Conservation (phyloP, 495 filamentous ascomycete genomes). For the Trichocladium uniseriatum region DNA sequence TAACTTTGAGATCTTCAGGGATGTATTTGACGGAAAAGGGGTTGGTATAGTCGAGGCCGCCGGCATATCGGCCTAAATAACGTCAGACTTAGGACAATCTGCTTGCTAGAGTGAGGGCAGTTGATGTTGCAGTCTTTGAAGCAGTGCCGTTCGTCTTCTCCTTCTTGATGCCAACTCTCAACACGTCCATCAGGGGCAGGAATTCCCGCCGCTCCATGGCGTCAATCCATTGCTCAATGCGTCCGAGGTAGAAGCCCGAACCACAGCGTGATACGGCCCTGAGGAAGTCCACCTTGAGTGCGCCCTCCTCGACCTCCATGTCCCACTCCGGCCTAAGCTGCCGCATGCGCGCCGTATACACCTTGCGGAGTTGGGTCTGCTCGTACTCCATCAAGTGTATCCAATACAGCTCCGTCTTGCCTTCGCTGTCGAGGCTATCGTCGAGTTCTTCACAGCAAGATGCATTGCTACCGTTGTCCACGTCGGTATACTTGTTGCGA, state of each 20-base stretch:
- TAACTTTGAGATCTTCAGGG: conserved; percentile 45
- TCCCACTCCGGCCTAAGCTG: conserved; percentile 17
- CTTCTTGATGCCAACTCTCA: conserved; percentile 21
- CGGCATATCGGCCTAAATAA: background rate
- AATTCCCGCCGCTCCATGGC: conserved; percentile 21
- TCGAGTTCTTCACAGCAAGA: conserved; percentile 15
- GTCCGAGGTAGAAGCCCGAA: conserved; percentile 17
- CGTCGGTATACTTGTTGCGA: conserved; percentile 23
- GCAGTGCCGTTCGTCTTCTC: conserved; percentile 5
- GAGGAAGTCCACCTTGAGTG: conserved; percentile 20
- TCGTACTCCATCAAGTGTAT: conserved; percentile 33
- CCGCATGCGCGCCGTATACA: conserved; percentile 22
- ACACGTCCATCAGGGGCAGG: conserved; percentile 18
- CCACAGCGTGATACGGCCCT: conserved; percentile 16
- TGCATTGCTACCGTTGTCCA: conserved; percentile 16
- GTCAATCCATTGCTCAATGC: conserved; percentile 26
- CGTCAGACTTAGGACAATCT: background rate
- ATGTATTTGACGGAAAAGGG: conserved; percentile 35
- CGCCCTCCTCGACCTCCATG: conserved; percentile 15
- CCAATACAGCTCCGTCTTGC: conserved; percentile 30
- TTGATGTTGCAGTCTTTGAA: background rate
- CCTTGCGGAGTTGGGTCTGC: conserved; percentile 26
- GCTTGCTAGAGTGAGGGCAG: background rate
- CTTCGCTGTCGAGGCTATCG: conserved; percentile 20
- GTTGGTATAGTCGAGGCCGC: conserved; percentile 13